Evolutionary conservation across 306 rosid species (phyloP).

Genomic region (Arachis hypogaea): DNA sequence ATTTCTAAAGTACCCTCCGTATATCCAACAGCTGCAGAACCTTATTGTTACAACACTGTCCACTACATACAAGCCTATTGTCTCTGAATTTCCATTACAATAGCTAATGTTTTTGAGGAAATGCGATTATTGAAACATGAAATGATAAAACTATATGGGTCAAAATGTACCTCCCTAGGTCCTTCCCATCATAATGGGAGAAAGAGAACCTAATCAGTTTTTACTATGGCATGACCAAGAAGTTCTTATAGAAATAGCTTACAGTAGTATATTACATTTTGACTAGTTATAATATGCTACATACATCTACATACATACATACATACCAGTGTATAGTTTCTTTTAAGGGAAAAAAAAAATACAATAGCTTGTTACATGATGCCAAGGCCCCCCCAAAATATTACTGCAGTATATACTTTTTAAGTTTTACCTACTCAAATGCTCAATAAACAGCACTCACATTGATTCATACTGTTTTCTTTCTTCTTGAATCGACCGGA

Average conservation of each 20-base stretch:
- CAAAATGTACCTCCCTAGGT: neutral
- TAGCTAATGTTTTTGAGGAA: neutral
- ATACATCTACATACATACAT: conserved; percentile 46
- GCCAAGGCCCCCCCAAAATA: conserved; percentile 16
- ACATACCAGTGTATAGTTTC: conserved; percentile 37
- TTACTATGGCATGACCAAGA: conserved; percentile 2
- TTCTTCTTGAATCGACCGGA: conserved; percentile 89
- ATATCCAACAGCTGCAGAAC: conserved; percentile 35
- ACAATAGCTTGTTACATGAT: conserved; percentile 30
- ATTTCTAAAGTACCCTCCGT: conserved; percentile 51
- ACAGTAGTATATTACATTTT: conserved; percentile 37
- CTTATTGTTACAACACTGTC: conserved; percentile 47
- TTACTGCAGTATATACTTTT: conserved; percentile 7
- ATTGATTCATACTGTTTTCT: conserved; percentile 61
- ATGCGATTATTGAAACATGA: neutral
- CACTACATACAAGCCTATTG: conserved; percentile 32
- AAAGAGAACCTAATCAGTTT: conserved; percentile 7
- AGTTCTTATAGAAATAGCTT: conserved; percentile 1
- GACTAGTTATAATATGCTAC: conserved; percentile 42
- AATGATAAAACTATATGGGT: conserved; percentile 5
- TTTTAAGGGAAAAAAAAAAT: conserved; percentile 28
- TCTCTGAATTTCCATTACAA: conserved; percentile 39
- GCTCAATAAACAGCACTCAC: conserved; percentile 33
- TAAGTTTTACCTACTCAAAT: neutral
- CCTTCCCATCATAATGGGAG: conserved; percentile 18